A percentile compares a stretch with the other conserved stretches of the same genome.
phyloP scores from a whole-genome alignment of 2,329 filamentous ascomycete genomes.

The Passalora sequoiae region DNA sequence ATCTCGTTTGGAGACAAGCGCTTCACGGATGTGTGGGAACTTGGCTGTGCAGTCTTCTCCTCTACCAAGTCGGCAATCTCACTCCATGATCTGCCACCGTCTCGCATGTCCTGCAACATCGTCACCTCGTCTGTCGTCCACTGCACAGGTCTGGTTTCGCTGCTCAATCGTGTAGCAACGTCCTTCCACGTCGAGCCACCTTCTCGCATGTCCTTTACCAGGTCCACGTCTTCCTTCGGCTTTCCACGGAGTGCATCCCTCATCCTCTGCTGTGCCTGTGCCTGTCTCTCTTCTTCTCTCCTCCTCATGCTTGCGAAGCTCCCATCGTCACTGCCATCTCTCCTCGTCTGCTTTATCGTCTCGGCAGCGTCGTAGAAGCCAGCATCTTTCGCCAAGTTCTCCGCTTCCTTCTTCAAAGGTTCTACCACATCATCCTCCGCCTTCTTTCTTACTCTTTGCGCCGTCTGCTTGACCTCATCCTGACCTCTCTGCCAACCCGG shows the following conservation, averaged over 20 bases:
- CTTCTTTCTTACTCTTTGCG: conserved; percentile 11
- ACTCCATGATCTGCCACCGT: conserved; percentile 1
- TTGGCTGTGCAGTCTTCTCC: not conserved
- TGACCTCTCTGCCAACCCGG: conserved; percentile 29
- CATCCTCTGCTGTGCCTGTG: conserved; percentile 35
- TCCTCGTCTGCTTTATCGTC: not conserved
- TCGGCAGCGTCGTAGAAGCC: not conserved
- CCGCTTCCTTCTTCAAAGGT: conserved; percentile 28
- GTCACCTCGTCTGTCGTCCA: not conserved
- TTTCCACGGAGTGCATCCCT: not conserved
- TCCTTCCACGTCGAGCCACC: conserved; percentile 1
- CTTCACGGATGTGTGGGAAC: not conserved
- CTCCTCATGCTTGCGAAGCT: conserved; percentile 26
- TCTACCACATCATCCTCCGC: conserved; percentile 16
- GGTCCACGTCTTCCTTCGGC: not conserved
- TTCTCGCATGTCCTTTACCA: conserved; percentile 5
- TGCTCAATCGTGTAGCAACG: not conserved
- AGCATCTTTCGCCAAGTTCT: conserved; percentile 14
- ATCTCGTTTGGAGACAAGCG: not conserved
- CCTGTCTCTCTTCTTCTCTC: conserved; percentile 41
- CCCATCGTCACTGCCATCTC: conserved; percentile 35
- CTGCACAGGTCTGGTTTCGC: not conserved
- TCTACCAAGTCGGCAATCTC: not conserved
- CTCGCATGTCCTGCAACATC: conserved; percentile 3
- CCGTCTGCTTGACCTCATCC: conserved; percentile 8